Conservation (phyloP, 2,329 filamentous ascomycete species). For the Ploettnerulaceae sp. region DNA sequence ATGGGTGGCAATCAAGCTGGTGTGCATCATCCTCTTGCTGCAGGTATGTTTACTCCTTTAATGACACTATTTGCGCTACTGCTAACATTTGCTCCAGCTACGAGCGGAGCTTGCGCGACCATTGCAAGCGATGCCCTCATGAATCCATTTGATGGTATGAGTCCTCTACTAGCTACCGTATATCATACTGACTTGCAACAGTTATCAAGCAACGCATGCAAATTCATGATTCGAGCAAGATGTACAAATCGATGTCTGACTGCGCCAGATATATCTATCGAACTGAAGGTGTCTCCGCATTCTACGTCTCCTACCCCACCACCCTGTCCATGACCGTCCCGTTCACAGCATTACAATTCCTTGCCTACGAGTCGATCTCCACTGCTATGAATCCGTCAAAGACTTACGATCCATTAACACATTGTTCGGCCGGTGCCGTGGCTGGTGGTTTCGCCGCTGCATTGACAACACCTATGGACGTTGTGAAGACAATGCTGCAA, state of each 20-base stretch:
- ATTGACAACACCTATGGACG: constrained; percentile 92
- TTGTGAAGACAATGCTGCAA: constrained; percentile 96
- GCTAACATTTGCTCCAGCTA: constrained; percentile 50
- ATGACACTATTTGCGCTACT: background rate
- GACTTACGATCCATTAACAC: constrained; percentile 86
- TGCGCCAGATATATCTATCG: constrained; percentile 86
- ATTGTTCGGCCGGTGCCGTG: constrained; percentile 86
- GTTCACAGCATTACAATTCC: constrained; percentile 94
- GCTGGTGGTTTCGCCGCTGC: constrained; percentile 92
- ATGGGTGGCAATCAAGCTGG: constrained; percentile 88
- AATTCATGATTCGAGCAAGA: constrained; percentile 82
- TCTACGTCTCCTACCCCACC: constrained; percentile 98
- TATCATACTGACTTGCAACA: constrained; percentile 37
- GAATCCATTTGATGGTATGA: constrained; percentile 94
- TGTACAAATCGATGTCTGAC: constrained; percentile 79
- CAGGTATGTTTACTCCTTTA: constrained; percentile 54
- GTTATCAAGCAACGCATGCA: constrained; percentile 99
- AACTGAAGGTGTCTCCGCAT: constrained; percentile 81
- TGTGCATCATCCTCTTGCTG: constrained; percentile 87
- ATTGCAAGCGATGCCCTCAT: constrained; percentile 97
- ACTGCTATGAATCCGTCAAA: constrained; percentile 85
- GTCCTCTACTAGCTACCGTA: background rate
- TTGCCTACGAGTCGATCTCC: constrained; percentile 94
- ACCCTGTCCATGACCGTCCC: constrained; percentile 98
- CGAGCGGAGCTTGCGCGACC: constrained; percentile 89